Evolutionary conservation across 192 early-diverging fungal genomes (phyloP), one percentile per base, ranked within the genome.

Genomic region (Radiomyces spectabilis): DNA sequence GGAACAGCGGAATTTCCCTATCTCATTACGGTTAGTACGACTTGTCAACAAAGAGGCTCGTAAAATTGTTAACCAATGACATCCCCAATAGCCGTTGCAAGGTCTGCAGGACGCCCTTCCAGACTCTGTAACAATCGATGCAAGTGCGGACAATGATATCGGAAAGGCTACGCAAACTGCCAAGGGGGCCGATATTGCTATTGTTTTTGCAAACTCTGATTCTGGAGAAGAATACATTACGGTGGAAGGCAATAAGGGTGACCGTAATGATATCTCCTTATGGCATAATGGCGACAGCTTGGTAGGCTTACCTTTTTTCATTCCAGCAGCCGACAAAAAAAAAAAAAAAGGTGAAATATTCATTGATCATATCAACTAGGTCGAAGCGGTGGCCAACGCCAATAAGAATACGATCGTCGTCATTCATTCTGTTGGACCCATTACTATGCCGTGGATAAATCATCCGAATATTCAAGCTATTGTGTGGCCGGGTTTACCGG

Each of bases 391-490:
- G 13, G 83, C 83, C 12, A 55, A 62, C 21, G 48, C 35, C 26
- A 76, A 83, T 41, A 51, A 69, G 10, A 77, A 71, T 19, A 79
- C 76, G 0, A 44, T 85, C 34, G 83, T 85, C 13, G 77, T 85
- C 6, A 60, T 77, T n/a, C 67, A 74, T 51, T 58, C 69, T 21
- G 71, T 77, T 25, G 84, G 84, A 27, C 57, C 83, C 30, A 76
- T 86, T 19, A 49, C 65, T 46, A 81, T 85, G 75, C 61, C 67
- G 15, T 85, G 76, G 80, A 41, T 65, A 18, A 47, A 76, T 41
- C 73, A 85, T 61, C 80, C 82, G 12, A 80, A 84, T 54, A 69
- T 85, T 46, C 71, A 61, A 3, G 78, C 77, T 33, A 68, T 81
- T 22, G 68, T 85, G 44, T 69, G 61, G 31, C 72, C 83, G 31